These are phyloP conservation scores for Tolypocladium ovalisporum DNA, from an alignment of 2,329 filamentous ascomycete species.

Conservation along the genomic window DNA sequence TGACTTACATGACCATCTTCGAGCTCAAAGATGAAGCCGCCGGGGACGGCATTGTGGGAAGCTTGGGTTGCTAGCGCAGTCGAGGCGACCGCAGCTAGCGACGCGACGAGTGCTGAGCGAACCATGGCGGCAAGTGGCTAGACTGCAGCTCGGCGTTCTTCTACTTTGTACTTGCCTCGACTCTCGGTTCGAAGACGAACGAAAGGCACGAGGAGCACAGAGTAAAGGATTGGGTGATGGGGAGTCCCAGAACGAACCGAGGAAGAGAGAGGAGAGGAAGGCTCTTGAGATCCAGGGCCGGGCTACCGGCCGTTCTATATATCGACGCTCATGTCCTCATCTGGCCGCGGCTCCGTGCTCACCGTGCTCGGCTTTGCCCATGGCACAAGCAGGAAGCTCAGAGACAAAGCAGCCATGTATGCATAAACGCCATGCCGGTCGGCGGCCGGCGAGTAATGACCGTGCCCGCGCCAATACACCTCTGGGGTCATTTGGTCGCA, in stretches of 20 bases:
- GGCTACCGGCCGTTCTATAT: background rate
- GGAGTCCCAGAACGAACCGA: background rate
- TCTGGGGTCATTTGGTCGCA: background rate
- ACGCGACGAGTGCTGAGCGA: slow-evolving; percentile 6
- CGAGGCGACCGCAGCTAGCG: slow-evolving; percentile 7
- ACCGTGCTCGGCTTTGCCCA: background rate
- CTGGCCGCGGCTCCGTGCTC: background rate
- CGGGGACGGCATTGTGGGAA: slow-evolving; percentile 3
- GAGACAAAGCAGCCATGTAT: background rate
- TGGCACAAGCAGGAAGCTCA: background rate
- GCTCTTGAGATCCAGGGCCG: background rate
- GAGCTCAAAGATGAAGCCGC: slow-evolving; percentile 12
- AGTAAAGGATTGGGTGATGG: background rate
- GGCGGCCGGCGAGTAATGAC: background rate
- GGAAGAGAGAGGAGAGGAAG: background rate
- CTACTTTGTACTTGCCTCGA: background rate
- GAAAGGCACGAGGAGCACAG: background rate
- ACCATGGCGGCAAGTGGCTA: slow-evolving; percentile 4
- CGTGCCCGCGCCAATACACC: background rate
- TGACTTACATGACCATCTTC: slow-evolving; percentile 7
- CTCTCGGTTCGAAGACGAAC: background rate
- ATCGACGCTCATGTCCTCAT: background rate
- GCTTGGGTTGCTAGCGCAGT: slow-evolving; percentile 4
- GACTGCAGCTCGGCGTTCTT: background rate
- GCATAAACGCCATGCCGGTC: background rate